Evolutionary conservation across 345 rosid genomes (phyloP), one percentile per base, ranked within the genome.

Genomic region (Murraya koenigii): DNA sequence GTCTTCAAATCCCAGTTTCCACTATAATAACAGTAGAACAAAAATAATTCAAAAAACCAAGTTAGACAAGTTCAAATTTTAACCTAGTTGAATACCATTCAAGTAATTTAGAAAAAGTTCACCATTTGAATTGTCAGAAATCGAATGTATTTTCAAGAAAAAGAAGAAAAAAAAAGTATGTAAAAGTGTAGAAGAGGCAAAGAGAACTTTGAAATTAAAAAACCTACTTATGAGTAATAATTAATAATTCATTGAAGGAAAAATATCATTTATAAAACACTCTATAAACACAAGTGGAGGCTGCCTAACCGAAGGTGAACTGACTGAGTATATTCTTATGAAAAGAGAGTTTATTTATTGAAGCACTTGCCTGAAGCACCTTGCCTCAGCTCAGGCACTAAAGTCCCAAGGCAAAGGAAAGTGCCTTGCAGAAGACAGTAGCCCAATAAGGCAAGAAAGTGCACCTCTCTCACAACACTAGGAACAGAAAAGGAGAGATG

Each of bases 1-100:
- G 99, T 90, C 84, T 95, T 95, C 90, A 95, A 79, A 86, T 95
- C 99, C 99, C 98, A 95, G 65, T 95, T 93, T 70, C 99, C 98
- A 84, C 99, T 95, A 80, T 26, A 60, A 74, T 44, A 80, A 13
- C 77, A 80, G 54, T 60, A 66, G 19, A 75, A 71, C 4, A 49
- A 78, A 54, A 35, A 78, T n/a, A 71, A 38, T 66, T 84, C 78
- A 81, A 86, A 30, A n/a, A 81, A 65, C 80, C 41, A 66, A 56
- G 62, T 55, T 41, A 3, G 54, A 32, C 9, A 7, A 71, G 61
- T 58, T 36, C 44, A 44, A 25, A 47, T 47, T 47, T 35, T 44
- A 44, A 32, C 1, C 20, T 17, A 11, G 14, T 47, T 26, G 11
- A 68, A 69, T 30, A 30, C n/a, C 36, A 28, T 28, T 30, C 32